Evolutionary conservation across 2,329 filamentous ascomycete genomes (phyloP).

Genomic region (Aspergillus viridinutans): DNA sequence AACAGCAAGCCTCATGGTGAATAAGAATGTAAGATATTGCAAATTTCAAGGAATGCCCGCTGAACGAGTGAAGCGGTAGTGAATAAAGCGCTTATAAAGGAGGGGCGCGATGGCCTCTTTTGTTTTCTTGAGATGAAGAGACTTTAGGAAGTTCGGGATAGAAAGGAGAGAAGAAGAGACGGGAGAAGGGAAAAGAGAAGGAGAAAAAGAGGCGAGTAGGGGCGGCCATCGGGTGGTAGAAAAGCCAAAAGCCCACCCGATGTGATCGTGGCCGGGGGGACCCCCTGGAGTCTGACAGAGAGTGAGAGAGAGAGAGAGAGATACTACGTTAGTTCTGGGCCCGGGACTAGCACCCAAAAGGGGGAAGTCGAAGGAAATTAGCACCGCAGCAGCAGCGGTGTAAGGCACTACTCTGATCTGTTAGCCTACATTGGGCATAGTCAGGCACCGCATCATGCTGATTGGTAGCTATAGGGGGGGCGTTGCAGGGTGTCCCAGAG

Average conservation of each 20-base stretch:
- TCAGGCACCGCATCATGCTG: slow-evolving; percentile 9
- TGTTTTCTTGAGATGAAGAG: slow-evolving; percentile 4
- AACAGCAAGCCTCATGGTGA: slow-evolving; percentile 70
- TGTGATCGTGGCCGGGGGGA: too few species aligned
- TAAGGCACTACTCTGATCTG: not conserved
- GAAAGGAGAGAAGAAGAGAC: slow-evolving; percentile 6
- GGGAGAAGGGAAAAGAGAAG: slow-evolving; percentile 2
- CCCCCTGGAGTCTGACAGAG: too few species aligned
- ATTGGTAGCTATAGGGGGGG: slow-evolving; percentile 3
- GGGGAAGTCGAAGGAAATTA: not conserved
- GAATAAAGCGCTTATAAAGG: slow-evolving; percentile 16
- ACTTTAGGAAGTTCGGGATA: slow-evolving; percentile 9
- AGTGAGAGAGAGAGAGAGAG: not conserved
- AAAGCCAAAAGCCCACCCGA: not conserved
- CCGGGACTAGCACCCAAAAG: not conserved
- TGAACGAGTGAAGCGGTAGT: slow-evolving; percentile 57
- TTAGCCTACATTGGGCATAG: not conserved
- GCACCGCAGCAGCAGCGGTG: not conserved
- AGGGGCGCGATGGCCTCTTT: slow-evolving; percentile 16
- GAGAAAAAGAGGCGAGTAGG: slow-evolving; percentile 3
- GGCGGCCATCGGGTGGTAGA: not conserved
- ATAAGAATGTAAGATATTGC: slow-evolving; percentile 16
- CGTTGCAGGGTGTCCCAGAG: not conserved
- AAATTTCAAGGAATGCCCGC: slow-evolving; percentile 64
- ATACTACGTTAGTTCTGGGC: not conserved